Evolutionary conservation across 108 stramenopile species (phyloP).

Genomic region (Discostella pseudostelligera): DNA sequence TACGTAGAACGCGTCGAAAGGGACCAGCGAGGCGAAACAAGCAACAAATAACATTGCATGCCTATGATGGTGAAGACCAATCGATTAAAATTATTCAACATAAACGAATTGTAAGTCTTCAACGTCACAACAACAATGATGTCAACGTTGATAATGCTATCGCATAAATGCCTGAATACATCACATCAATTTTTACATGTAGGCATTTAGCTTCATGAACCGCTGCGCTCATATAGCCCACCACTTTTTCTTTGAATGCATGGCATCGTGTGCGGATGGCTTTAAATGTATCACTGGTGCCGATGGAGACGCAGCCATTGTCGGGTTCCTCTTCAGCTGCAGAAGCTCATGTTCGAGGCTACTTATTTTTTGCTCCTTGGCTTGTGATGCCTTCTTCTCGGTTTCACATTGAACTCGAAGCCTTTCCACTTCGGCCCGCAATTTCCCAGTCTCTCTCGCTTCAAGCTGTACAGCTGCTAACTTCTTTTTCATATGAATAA

Average conservation of each 20-base stretch:
- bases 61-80: background rate
- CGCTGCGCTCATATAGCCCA: constrained; percentile 1
- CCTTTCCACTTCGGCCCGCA: constrained; percentile 37
- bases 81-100: background rate
- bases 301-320: background rate
- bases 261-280: background rate
- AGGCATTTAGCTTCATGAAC: background rate
- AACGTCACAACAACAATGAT: too few species aligned
- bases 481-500: constrained; percentile 54
- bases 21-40: constrained; percentile 1
- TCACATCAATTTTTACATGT: background rate
- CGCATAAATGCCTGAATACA: background rate
- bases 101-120: background rate
- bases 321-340: constrained; percentile 6
- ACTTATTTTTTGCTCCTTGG: constrained; percentile 41
- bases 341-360: constrained; percentile 22
- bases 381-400: constrained; percentile 28
- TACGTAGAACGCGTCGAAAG: constrained; percentile 17
- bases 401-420: constrained; percentile 36
- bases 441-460: constrained; percentile 38
- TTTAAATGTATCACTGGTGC: background rate
- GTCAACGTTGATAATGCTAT: too few species aligned
- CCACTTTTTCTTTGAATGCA: constrained; percentile 10
- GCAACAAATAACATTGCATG: background rate
- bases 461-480: constrained; percentile 32